These are phyloP conservation scores for Euryodendron excelsum DNA, from an alignment of 148 eudicot genomes.

Conservation along the genomic window DNA sequence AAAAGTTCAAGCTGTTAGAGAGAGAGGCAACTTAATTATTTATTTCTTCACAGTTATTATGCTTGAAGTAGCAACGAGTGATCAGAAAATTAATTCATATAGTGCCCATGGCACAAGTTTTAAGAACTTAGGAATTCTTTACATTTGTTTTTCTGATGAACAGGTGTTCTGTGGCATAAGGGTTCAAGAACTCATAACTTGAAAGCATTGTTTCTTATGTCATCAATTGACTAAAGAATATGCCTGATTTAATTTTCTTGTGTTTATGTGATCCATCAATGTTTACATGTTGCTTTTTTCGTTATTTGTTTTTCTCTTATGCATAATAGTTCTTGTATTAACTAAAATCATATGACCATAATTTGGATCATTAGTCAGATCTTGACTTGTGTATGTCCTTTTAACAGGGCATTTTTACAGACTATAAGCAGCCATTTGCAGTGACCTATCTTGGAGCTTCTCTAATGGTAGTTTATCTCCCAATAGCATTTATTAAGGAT, in stretches of 20 bases:
- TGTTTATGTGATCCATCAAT: neutral
- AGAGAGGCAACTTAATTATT: too few species aligned
- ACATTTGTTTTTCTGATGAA: neutral
- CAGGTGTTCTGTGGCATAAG: neutral
- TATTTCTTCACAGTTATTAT: too few species aligned
- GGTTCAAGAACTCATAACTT: neutral
- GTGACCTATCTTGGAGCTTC: constrained; percentile 98
- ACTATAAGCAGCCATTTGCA: constrained; percentile 96
- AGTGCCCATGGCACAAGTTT: constrained; percentile 1
- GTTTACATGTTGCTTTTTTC: neutral
- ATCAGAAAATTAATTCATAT: neutral
- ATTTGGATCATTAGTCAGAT: neutral
- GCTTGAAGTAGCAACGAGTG: neutral
- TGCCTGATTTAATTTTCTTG: neutral
- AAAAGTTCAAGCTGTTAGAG: too few species aligned
- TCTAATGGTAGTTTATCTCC: constrained; percentile 91
- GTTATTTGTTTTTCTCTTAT: neutral
- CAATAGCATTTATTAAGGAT: constrained; percentile 86
- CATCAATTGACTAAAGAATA: neutral
- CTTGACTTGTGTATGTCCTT: constrained; percentile 12
- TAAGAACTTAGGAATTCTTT: neutral
- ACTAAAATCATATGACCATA: neutral
- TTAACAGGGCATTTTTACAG: constrained; percentile 72
- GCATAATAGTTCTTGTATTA: neutral
- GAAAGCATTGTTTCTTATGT: neutral